phyloP scores from a whole-genome alignment of 768 basidiomycete species.

The Grammothele lineata region DNA sequence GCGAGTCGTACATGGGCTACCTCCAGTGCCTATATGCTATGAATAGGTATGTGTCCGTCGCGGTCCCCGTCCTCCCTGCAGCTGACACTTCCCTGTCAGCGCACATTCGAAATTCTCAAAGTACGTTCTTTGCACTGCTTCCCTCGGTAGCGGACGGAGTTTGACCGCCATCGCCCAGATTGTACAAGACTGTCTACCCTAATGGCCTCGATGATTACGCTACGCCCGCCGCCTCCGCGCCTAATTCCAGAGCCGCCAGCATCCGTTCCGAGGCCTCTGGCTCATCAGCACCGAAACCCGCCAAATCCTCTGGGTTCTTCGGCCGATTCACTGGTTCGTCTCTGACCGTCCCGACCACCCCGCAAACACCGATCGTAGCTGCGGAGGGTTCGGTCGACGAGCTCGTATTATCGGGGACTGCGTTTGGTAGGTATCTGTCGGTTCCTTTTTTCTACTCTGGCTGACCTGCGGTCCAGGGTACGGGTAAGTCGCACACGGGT shows the following conservation, averaged over 20 bases:
- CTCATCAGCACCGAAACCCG: conserved; percentile 4
- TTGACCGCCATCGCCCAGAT: conserved; percentile 11
- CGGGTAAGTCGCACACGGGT: conserved; percentile 19
- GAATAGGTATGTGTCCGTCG: conserved; percentile 41
- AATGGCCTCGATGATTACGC: conserved; percentile 23
- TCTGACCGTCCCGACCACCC: conserved; percentile 17
- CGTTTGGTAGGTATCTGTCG: conserved; percentile 51
- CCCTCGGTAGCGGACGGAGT: not conserved
- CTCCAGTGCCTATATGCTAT: conserved; percentile 69
- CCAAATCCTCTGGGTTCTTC: conserved; percentile 23
- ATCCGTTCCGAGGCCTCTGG: conserved; percentile 20
- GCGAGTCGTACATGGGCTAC: conserved; percentile 77
- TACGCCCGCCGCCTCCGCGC: conserved; percentile 23
- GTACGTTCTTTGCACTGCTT: conserved; percentile 27
- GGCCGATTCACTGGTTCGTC: conserved; percentile 21
- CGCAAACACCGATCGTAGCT: conserved; percentile 20
- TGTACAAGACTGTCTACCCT: conserved; percentile 28
- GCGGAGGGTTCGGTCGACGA: conserved; percentile 64
- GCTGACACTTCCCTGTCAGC: conserved; percentile 25
- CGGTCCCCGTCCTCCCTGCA: not conserved
- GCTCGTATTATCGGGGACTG: conserved; percentile 67
- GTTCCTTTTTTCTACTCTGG: not conserved
- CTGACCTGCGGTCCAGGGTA: conserved; percentile 21
- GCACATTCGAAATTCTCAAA: conserved; percentile 76
- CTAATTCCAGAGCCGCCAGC: conserved; percentile 21